Base-by-base conservation (phyloP, 805 yeast genomes). In the Kuraishia capsulata region DNA sequence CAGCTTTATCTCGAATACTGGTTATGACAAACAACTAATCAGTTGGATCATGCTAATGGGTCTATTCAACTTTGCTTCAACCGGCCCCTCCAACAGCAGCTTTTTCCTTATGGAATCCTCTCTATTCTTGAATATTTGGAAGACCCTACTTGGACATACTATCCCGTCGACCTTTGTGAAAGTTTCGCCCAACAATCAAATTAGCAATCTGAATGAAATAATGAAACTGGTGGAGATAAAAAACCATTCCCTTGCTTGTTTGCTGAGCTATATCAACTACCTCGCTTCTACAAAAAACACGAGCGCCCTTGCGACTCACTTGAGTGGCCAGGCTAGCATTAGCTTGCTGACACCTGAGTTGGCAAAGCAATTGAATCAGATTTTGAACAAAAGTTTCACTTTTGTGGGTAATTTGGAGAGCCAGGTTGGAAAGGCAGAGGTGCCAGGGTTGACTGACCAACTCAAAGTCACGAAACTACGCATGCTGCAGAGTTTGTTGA, bases 1-100 rank as follows among this genome's bases (percentile, higher is more conserved):
- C 17, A 43, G 45, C 11, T 46, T 37, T 21, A 53, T 61, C 23
- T 52, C 59, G 1, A 56, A 59, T 40, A 36, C 44, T 3, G 48
- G 51, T 31, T 61, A 61, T 42, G 64, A 61, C 39, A 59, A 52
- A 39, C 66, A 61, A 44, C 40, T 71, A 35, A 53, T 71, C 32
- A 57, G 85, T 30, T 83, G 92, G 90, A 66, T 73, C 13, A 49
- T 80, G 19, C 49, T 83, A 18, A 63, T 68, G 42, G 90, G 90
- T 2, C 54, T 81, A 3, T 73, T 82, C 67, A 71, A 77, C 36
- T 71, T 74, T 48, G 59, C 55, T 2, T 19, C 24, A 3, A 50
- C 58, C 1, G 26, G 26, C 8, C 32, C 39, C 5, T 41, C 53
- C 0, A 82, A 81, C 28, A 67, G 69, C 13, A 59, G 64, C 19